Evolutionary conservation across 208 protist genomes (phyloP), one percentile per base, ranked within the genome.

Genomic region (Crithidia expoeki): DNA sequence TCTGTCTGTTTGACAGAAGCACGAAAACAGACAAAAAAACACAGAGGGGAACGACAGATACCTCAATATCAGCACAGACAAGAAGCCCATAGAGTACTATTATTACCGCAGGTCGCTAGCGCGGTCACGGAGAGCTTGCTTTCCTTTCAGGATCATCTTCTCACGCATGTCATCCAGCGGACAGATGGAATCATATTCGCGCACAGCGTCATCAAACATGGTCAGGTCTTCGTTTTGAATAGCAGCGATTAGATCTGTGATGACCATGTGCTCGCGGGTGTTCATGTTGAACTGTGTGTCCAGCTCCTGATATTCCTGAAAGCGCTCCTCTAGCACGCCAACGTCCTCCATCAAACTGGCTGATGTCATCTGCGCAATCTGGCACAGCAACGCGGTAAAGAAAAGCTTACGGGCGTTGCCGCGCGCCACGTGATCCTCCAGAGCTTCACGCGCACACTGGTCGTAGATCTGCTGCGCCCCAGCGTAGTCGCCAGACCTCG

Each of bases 191-290:
- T 94, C 86, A 66, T 94, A 96, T 51, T 94, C 84, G 30, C 60
- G 62, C 42, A 96, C 73, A 16, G 87, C 92, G 52, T 81, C 82
- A 21, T 92, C 84, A 72, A 91, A 90, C 40, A 74, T 82, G 49
- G 78, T 81, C 16, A 70, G 55, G 44, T 85, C 78, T 55, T 92
- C 85, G 42, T 64, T 46, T 50, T 89, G 77, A 19, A 96, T 85
- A 4, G 92, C 92, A 14, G 89, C 86, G 59, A 94, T 90, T 47
- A 96, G 38, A 30, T 78, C 88, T 7, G 74, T 79, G 25, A 96
- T 90, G 46, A 94, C 75, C 86, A 96, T 94, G 76, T 94, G 82
- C 83, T 96, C 89, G 59, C 89, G 89, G 0, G 89, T 94, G 66
- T 88, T 49, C 28, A 76, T 67, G 71, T 88, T 94, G 76, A 96